Evolutionary conservation across 768 basidiomycete species (phyloP), one percentile per base, ranked within the genome.

Genomic region (Sporobolomyces phaffii): DNA sequence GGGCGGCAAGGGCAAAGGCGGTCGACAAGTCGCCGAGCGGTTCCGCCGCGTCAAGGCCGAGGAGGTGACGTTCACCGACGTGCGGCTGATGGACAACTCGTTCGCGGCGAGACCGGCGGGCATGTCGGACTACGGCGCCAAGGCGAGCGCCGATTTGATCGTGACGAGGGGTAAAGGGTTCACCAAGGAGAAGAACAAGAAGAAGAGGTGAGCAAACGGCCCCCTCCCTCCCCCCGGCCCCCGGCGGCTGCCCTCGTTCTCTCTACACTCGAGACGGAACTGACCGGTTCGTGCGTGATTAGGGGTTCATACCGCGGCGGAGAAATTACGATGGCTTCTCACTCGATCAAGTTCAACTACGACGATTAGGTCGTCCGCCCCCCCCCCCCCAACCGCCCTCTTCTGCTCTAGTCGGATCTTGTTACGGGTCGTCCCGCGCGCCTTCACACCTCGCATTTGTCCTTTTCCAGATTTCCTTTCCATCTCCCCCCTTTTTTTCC

Each of bases 141-240:
- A 82, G 60, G 94, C 94, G 0, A 85, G 86, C 70, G 82, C 83
- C 43, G 96, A 98, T 78, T 80, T 99, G 68, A 87, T 94, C 69
- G 89, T 92, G 31, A 98, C 94, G 5, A 84, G 92, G 2, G 94
- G 94, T 4, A 87, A 89, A 52, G 91, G 91, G 3, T 99, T 99
- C 82, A 84, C 91, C 60, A 99, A 98, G 79, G 94, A 96, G 82
- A 99, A 99, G 80, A 97, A 96, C 80, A 99, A 98, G 84, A 98
- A 98, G 81, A 99, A 99, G 80, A 82, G 89, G 73, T 94, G 92
- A 5, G 76, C 73, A 45, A 26, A 8, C 29, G 17, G 8, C 49
- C 51, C 6, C 41, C 38, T 41, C 24, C 10, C 10, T 36, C 10
- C 38, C n/a, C n/a, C n/a, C n/a, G n/a, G n/a, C n/a, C n/a, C n/a